These are phyloP conservation scores for Diaporthe australafricana DNA, from an alignment of 2,329 filamentous ascomycete genomes.

Conservation along the genomic window DNA sequence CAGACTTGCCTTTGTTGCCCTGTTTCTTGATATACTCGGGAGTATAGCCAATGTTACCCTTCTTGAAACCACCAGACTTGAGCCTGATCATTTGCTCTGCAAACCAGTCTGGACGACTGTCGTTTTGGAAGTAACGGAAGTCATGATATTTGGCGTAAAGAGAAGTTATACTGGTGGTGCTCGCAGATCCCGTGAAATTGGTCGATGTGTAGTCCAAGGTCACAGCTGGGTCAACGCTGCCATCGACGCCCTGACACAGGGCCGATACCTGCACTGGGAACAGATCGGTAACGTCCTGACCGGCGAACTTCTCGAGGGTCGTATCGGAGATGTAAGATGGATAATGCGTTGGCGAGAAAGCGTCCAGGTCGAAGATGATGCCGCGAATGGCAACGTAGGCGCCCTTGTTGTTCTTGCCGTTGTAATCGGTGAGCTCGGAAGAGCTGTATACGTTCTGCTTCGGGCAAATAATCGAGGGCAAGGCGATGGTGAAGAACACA, in stretches of 20 bases:
- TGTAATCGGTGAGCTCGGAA: slow-evolving; percentile 77
- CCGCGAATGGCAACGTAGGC: slow-evolving; percentile 88
- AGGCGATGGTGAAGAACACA: slow-evolving; percentile 90
- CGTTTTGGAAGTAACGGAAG: slow-evolving; percentile 86
- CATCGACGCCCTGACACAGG: slow-evolving; percentile 83
- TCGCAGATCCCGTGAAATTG: slow-evolving; percentile 78
- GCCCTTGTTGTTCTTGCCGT: slow-evolving; percentile 74
- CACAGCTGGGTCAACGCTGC: slow-evolving; percentile 75
- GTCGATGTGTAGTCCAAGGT: slow-evolving; percentile 83
- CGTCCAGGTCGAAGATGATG: slow-evolving; percentile 84
- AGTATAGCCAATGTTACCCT: slow-evolving; percentile 89
- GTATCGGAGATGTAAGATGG: slow-evolving; percentile 72
- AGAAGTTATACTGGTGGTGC: slow-evolving; percentile 74
- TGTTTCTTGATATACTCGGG: slow-evolving; percentile 80
- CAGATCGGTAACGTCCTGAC: slow-evolving; percentile 84
- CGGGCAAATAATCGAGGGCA: slow-evolving; percentile 90
- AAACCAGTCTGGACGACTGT: slow-evolving; percentile 92
- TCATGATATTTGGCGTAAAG: slow-evolving; percentile 87
- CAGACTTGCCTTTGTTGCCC: slow-evolving; percentile 69
- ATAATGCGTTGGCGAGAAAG: slow-evolving; percentile 83
- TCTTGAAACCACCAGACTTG: slow-evolving; percentile 78
- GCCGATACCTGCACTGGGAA: slow-evolving; percentile 97
- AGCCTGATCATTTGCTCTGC: slow-evolving; percentile 86
- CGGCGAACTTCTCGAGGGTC: slow-evolving; percentile 82
- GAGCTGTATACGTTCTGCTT: slow-evolving; percentile 89